These are phyloP conservation scores for Kodamaea kakaduensis DNA, from an alignment of 805 yeast species.

Conservation along the genomic window DNA sequence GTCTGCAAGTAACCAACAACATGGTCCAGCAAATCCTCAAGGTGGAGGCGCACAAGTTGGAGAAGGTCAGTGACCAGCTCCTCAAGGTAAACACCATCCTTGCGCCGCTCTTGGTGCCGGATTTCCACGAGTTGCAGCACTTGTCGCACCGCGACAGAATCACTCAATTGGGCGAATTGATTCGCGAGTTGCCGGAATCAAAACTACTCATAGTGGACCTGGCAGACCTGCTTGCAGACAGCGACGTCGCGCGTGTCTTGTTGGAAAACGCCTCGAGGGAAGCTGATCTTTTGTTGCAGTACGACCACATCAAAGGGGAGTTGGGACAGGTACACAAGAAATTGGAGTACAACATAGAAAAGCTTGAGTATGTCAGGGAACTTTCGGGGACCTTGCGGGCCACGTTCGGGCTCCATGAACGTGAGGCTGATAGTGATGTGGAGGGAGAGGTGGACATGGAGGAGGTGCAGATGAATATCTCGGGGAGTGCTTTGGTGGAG, in stretches of 20 bases:
- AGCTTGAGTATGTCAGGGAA: constrained; percentile 23
- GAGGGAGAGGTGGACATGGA: constrained; percentile 11
- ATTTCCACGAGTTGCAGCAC: constrained; percentile 14
- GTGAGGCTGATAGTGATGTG: constrained; percentile 18
- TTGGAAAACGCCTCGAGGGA: neutral
- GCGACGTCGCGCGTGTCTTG: neutral
- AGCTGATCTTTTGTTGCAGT: constrained; percentile 11
- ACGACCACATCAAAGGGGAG: constrained; percentile 17
- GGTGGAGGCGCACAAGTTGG: constrained; percentile 27
- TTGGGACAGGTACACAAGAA: constrained; percentile 17
- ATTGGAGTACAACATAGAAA: constrained; percentile 26
- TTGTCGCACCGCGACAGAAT: constrained; percentile 12
- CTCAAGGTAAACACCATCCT: constrained; percentile 17
- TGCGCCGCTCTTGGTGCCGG: constrained; percentile 28
- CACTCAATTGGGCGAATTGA: constrained; percentile 21
- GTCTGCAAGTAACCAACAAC: constrained; percentile 31
- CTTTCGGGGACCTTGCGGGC: constrained; percentile 11
- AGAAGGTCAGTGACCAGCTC: constrained; percentile 26
- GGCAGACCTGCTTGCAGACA: constrained; percentile 6
- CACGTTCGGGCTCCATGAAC: constrained; percentile 1
- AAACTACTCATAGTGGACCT: constrained; percentile 23
- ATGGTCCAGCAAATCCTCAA: constrained; percentile 35
- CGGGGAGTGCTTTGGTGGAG: constrained; percentile 9
- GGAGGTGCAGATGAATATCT: constrained; percentile 4
- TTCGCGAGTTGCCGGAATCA: constrained; percentile 31